Conservation (phyloP, 306 rosid genomes). For the Cucurbita ficifolia region DNA sequence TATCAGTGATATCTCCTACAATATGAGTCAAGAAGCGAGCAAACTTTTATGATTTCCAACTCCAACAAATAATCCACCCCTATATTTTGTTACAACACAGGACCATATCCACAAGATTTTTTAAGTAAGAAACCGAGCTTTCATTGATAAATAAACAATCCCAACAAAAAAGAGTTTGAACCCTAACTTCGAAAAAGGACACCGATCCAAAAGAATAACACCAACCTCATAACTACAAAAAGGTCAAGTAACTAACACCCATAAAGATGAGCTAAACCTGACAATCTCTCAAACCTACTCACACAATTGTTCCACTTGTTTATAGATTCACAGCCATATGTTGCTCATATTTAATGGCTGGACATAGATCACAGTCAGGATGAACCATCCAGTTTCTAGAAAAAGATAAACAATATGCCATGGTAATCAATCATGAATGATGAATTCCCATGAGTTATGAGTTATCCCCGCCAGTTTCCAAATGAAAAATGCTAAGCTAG, state of each 20-base stretch:
- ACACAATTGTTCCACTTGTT: not conserved
- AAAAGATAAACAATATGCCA: not conserved
- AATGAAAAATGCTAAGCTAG: not conserved
- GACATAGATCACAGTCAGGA: not conserved
- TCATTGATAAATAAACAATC: not conserved
- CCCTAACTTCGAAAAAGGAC: not conserved
- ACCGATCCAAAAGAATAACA: not conserved
- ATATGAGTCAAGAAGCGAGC: not conserved
- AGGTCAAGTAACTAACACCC: not conserved
- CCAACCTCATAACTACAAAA: not conserved
- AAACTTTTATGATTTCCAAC: not conserved
- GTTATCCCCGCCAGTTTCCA: not conserved
- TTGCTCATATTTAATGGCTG: not conserved
- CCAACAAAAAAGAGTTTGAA: not conserved
- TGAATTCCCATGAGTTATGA: not conserved
- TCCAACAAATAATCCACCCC: not conserved
- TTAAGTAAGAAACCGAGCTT: not conserved
- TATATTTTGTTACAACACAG: not conserved
- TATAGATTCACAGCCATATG: not conserved
- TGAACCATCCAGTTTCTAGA: not conserved
- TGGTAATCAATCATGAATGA: not conserved
- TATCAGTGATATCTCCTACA: not conserved
- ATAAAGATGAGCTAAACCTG: not conserved
- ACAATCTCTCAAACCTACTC: not conserved
- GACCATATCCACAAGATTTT: not conserved